phyloP scores from a whole-genome alignment of 257 asterid genomes.

The Voacanga thouarsii region DNA sequence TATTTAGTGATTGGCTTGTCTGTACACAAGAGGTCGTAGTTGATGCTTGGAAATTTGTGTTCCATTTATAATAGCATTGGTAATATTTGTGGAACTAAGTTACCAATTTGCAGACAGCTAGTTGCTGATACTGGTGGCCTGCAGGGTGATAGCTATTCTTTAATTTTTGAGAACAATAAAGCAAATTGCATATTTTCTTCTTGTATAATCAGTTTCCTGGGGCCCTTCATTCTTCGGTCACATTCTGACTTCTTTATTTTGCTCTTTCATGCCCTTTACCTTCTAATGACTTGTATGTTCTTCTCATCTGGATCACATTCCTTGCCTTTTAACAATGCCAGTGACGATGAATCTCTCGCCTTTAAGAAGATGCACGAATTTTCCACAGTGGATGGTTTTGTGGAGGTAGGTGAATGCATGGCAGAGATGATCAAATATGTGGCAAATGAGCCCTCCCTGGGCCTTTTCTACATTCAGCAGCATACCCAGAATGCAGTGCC shows the following conservation, averaged over 20 bases:
- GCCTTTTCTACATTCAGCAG: slow-evolving; percentile 90
- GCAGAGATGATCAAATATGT: slow-evolving; percentile 79
- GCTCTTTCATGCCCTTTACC: neutral
- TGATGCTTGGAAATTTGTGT: neutral
- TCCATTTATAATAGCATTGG: neutral
- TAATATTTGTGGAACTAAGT: neutral
- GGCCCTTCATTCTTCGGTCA: too few relatives aligned
- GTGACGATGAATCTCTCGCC: slow-evolving; percentile 76
- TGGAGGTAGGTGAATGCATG: slow-evolving; percentile 70
- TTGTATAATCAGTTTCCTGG: too few relatives aligned
- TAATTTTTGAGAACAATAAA: neutral
- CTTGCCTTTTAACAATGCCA: slow-evolving; percentile 23
- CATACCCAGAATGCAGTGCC: slow-evolving; percentile 71
- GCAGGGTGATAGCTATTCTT: neutral
- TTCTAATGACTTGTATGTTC: neutral
- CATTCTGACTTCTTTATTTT: neutral
- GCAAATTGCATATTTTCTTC: neutral
- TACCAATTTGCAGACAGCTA: neutral
- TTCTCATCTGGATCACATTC: slow-evolving; percentile 3
- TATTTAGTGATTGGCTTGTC: neutral
- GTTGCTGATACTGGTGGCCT: neutral
- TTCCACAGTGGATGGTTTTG: slow-evolving; percentile 79
- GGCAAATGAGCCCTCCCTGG: slow-evolving; percentile 97
- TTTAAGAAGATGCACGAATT: slow-evolving; percentile 76
- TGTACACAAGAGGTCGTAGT: neutral